Percentiles rank a stretch among this genome's conserved stretches.
These are phyloP conservation scores for Gonapodya prolifera DNA, from an alignment of 192 early-diverging fungal genomes.

Conservation along the genomic window DNA sequence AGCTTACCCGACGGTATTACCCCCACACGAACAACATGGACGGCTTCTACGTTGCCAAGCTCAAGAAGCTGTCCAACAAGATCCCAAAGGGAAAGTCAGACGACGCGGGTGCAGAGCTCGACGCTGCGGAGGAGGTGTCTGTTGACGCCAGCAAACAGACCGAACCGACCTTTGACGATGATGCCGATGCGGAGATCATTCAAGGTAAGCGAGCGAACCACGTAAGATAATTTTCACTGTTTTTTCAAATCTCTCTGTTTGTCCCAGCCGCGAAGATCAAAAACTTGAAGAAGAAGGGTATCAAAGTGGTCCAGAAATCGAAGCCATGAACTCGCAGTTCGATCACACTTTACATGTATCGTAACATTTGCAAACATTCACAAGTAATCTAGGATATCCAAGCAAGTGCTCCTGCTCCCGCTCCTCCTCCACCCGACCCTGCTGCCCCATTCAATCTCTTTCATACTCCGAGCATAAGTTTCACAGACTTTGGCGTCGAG, in stretches of 20 bases:
- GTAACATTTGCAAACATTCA: background rate
- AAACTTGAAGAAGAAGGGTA: conserved; percentile 28
- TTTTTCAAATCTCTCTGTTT: conserved; percentile 1
- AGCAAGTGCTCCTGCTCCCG: background rate
- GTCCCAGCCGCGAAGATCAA: conserved; percentile 18
- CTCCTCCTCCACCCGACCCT: too few species aligned
- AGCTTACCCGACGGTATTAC: conserved; percentile 79
- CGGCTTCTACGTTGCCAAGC: conserved; percentile 97
- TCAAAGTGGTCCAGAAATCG: conserved; percentile 12
- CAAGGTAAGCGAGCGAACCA: conserved; percentile 24
- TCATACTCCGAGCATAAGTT: conserved; percentile 23
- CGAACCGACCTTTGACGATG: conserved; percentile 39
- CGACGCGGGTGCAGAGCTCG: background rate
- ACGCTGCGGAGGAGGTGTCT: background rate
- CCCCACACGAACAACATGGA: conserved; percentile 99
- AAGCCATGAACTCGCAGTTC: background rate
- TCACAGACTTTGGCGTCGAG: conserved; percentile 56
- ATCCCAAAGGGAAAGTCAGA: conserved; percentile 18
- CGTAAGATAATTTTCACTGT: conserved; percentile 9
- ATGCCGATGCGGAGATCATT: conserved; percentile 43
- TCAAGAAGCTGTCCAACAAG: conserved; percentile 90
- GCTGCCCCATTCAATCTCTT: too few species aligned
- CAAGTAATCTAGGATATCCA: background rate
- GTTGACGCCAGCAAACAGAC: conserved; percentile 8
- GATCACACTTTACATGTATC: background rate